These are phyloP conservation scores for Capniomyces stellatus DNA, from an alignment of 371 early-diverging fungal genomes.

Conservation along the genomic window DNA sequence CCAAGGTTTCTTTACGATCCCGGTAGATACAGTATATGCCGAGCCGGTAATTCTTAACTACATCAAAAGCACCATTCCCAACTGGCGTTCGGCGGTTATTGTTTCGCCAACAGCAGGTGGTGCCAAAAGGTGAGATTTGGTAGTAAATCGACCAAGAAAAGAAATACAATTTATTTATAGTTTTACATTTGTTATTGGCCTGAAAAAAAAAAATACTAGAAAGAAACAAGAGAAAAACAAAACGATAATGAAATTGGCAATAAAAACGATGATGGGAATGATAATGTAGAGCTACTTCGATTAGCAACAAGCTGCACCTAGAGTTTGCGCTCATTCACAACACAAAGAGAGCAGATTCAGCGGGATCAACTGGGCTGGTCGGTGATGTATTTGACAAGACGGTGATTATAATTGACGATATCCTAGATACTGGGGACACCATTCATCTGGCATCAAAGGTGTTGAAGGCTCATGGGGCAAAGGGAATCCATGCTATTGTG, in stretches of 20 bases:
- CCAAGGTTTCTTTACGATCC: slow-evolving; percentile 93
- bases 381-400: slow-evolving; percentile 74
- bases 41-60: slow-evolving; percentile 73
- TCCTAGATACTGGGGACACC: slow-evolving; percentile 86
- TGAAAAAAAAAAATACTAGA: no score
- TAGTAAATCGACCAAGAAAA: no score
- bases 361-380: slow-evolving; percentile 58
- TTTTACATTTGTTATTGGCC: no score
- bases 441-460: slow-evolving; percentile 74
- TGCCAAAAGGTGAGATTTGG: slow-evolving; percentile 67
- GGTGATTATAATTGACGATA: slow-evolving; percentile 85
- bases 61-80: slow-evolving; percentile 58
- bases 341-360: slow-evolving; percentile 30
- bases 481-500: slow-evolving; percentile 71
- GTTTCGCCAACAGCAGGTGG: slow-evolving; percentile 96
- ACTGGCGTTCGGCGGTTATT: slow-evolving; percentile 62
- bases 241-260: no score
- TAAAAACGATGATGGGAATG: no score
- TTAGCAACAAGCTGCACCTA: slow-evolving; percentile 62
- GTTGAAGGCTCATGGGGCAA: slow-evolving; percentile 70
- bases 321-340: slow-evolving; percentile 84
- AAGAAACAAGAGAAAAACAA: no score
- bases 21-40: slow-evolving; percentile 82
- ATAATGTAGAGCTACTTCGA: slow-evolving; percentile 39
- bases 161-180: no score